phyloP scores from a whole-genome alignment of 495 filamentous ascomycete species.

The Patellaria atrata region DNA sequence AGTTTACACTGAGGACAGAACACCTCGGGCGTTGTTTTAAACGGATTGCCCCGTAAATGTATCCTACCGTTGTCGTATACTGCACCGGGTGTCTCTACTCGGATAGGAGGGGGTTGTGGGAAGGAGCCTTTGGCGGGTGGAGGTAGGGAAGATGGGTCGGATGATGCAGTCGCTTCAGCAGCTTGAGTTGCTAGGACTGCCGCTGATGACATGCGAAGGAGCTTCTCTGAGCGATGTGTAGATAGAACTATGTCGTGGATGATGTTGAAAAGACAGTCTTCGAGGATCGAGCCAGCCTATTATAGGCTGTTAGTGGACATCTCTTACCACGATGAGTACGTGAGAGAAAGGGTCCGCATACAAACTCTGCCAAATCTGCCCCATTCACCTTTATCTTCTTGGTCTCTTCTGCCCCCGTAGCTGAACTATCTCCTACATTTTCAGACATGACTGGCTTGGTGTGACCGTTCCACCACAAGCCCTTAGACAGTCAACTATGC shows the following conservation, averaged over 20 bases:
- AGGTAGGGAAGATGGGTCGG: slow-evolving; percentile 29
- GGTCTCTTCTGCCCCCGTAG: too few species aligned
- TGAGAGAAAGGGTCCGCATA: too few species aligned
- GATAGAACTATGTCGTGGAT: slow-evolving; percentile 31
- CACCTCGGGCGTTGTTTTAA: slow-evolving; percentile 58
- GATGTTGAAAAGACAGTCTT: slow-evolving; percentile 30
- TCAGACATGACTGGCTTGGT: too few species aligned
- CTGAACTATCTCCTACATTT: too few species aligned
- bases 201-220: slow-evolving; percentile 51
- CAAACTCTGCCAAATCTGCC: too few species aligned
- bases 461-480: too few species aligned
- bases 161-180: slow-evolving; percentile 43
- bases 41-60: slow-evolving; percentile 58
- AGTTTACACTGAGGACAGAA: slow-evolving; percentile 32
- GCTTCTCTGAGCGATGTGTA: slow-evolving; percentile 33
- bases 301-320: too few species aligned
- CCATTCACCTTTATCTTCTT: too few species aligned
- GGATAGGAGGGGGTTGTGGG: slow-evolving; percentile 15
- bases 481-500: too few species aligned
- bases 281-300: too few species aligned
- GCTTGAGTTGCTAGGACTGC: slow-evolving; percentile 42
- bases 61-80: slow-evolving; percentile 60
- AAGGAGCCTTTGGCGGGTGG: slow-evolving; percentile 25
- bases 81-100: slow-evolving; percentile 54
- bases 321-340: too few species aligned